A percentile compares a stretch with the other conserved stretches of the same genome.
These are phyloP conservation scores for Talaromyces sp. DNA, from an alignment of 2,329 filamentous ascomycete genomes.

Conservation along the genomic window DNA sequence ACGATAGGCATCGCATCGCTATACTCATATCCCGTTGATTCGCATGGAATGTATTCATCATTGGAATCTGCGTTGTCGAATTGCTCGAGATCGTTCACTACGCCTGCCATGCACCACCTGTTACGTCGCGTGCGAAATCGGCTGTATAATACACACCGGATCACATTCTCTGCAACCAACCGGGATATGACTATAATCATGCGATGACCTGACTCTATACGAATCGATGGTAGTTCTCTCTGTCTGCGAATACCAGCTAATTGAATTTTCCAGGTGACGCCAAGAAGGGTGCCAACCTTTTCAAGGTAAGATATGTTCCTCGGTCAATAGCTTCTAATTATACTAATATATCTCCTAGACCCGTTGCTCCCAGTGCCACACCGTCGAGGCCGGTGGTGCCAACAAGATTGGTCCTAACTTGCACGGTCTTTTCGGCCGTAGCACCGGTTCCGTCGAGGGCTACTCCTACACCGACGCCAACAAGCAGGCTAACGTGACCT, in stretches of 20 bases:
- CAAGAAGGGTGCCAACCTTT: constrained; percentile 97
- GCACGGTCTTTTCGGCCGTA: constrained; percentile 95
- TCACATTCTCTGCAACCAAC: neutral
- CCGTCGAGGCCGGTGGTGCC: constrained; percentile 79
- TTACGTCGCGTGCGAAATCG: neutral
- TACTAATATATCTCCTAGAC: constrained; percentile 50
- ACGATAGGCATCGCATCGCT: constrained; percentile 7
- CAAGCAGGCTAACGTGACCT: constrained; percentile 91
- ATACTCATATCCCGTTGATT: neutral
- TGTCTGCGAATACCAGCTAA: constrained; percentile 28
- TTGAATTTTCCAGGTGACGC: constrained; percentile 64
- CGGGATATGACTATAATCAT: constrained; percentile 9
- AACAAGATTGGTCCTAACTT: constrained; percentile 99
- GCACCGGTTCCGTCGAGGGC: constrained; percentile 85
- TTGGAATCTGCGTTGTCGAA: neutral
- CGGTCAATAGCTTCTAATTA: neutral
- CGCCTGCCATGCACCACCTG: neutral
- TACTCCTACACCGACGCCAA: constrained; percentile 99
- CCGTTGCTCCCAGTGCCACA: constrained; percentile 98
- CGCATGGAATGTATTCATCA: neutral
- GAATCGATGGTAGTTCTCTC: constrained; percentile 1
- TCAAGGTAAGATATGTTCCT: constrained; percentile 62
- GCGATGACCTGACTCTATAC: constrained; percentile 12
- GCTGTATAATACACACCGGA: neutral
- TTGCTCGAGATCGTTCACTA: neutral